Evolutionary conservation across 2,329 filamentous ascomycete species (phyloP), one percentile per base, ranked within the genome.

Genomic region (Cyanodermella asteris): DNA sequence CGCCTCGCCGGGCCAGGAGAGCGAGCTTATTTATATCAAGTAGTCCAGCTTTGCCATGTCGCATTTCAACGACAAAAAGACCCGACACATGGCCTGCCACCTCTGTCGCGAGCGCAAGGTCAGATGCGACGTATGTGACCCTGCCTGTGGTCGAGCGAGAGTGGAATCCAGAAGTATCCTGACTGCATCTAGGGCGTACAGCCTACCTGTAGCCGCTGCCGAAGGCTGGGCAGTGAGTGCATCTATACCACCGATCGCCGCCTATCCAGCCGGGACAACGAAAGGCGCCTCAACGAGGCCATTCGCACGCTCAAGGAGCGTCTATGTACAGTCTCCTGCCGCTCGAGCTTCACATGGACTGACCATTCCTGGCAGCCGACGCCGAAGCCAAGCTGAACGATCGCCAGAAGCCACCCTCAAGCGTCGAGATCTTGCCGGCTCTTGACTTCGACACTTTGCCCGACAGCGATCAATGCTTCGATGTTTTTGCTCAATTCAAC

Each of bases 111-210:
- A 21, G 13, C 19, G 19, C 19, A 21, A 21, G 19, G 19, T 21
- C 19, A 21, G 19, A 21, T 21, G 19, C 19, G 19, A 21, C 19
- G 19, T 21, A 21, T 21, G 19, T 21, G n/a, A 21, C 19, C 19
- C 13, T 21, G 6, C 19, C 7, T 21, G 4, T 6, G 5, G 5
- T 21, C 5, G 19, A 21, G 11, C n/a, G n/a, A n/a, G n/a, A n/a
- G n/a, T n/a, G n/a, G n/a, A n/a, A n/a, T n/a, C n/a, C n/a, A 21
- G 13, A 21, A 13, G n/a, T 11, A 21, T 21, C 7, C 19, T 21
- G 19, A 21, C 19, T 7, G 13, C 13, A 13, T n/a, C 19, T 13
- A 21, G 19, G 19, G 19, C 19, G 19, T 13, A 11, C 19, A 21
- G 7, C 19, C 19, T n/a, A 21, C 7, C 19, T 21, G 19, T 13